A percentile compares a stretch with the other conserved stretches of the same genome.
Evolutionary conservation across 23 red algal species (phyloP).

Genomic region (Gracilaria caudata): DNA sequence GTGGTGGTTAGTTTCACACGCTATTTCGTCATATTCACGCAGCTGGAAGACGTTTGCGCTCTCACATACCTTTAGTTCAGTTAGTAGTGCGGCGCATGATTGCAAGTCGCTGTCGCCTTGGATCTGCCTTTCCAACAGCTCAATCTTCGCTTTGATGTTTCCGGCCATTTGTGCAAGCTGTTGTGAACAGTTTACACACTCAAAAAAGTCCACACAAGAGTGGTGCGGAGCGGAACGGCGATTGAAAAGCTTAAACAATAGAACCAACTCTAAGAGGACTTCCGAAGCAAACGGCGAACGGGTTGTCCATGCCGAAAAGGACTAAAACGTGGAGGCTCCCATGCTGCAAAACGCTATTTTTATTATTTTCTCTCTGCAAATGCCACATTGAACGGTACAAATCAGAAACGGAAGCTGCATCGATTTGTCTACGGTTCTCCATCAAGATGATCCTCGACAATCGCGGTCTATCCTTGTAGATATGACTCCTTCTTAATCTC

Average conservation of each 20-base stretch:
- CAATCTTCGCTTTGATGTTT: slow-evolving; percentile 37
- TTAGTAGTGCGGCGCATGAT: slow-evolving; percentile 12
- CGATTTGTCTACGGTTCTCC: not conserved
- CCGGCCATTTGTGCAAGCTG: not conserved
- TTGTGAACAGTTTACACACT: not conserved
- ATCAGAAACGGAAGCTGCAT: not conserved
- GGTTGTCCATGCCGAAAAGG: not conserved
- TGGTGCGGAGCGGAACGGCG: not conserved
- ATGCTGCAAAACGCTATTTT: not conserved
- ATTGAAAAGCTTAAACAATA: too few species aligned
- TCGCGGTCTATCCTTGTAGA: too few species aligned
- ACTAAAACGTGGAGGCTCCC: not conserved
- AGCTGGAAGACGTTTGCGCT: too few species aligned
- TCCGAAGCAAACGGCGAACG: not conserved
- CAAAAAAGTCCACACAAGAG: not conserved
- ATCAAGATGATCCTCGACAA: too few species aligned
- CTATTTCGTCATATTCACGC: too few species aligned
- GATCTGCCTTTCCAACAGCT: slow-evolving; percentile 10
- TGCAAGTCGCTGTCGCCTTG: slow-evolving; percentile 9
- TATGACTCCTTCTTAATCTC: too few species aligned
- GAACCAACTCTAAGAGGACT: too few species aligned
- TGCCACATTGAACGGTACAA: slow-evolving; percentile 5
- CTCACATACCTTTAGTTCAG: slow-evolving; percentile 20
- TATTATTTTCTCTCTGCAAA: not conserved
- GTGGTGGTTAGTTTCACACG: not conserved